A percentile compares a stretch with the other conserved stretches of the same genome.
phyloP scores from a whole-genome alignment of 192 early-diverging fungal species.

The Coemansia sp. region DNA sequence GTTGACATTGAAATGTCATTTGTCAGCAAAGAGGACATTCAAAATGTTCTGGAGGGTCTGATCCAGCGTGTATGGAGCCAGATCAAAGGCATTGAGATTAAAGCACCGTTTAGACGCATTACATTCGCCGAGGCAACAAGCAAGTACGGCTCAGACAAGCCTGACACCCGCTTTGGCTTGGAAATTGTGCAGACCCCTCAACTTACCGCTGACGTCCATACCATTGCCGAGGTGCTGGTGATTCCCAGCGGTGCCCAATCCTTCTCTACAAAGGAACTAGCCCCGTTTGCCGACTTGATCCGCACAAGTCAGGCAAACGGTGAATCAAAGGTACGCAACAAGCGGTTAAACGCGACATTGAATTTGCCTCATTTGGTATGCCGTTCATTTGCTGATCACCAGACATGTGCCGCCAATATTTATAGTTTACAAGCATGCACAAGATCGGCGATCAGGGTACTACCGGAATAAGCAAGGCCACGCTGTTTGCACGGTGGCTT shows the following conservation, averaged over 20 bases:
- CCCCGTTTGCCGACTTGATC: conserved; percentile 22
- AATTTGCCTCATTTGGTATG: too few relatives aligned
- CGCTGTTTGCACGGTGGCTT: conserved; percentile 40
- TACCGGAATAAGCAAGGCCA: conserved; percentile 27
- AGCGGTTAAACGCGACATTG: neutral
- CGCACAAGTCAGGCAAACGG: conserved; percentile 30
- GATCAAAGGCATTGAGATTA: conserved; percentile 56
- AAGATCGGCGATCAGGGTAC: conserved; percentile 25
- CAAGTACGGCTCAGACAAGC: conserved; percentile 88
- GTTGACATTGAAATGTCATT: conserved; percentile 92
- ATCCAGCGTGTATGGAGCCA: conserved; percentile 65
- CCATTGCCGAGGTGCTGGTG: conserved; percentile 32
- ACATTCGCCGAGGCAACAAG: conserved; percentile 82
- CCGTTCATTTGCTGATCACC: too few relatives aligned
- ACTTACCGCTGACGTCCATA: conserved; percentile 16
- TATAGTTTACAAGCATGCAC: conserved; percentile 43
- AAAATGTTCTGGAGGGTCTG: conserved; percentile 69
- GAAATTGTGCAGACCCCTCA: conserved; percentile 48
- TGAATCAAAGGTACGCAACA: conserved; percentile 44
- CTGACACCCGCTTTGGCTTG: conserved; percentile 80
- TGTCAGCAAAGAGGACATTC: conserved; percentile 69
- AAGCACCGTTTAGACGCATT: conserved; percentile 66
- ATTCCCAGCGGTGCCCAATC: conserved; percentile 26
- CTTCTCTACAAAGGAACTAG: conserved; percentile 33
- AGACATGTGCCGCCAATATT: too few relatives aligned